Base-by-base conservation (phyloP, 139 green algal genomes). In the Picochlorum sp. region DNA sequence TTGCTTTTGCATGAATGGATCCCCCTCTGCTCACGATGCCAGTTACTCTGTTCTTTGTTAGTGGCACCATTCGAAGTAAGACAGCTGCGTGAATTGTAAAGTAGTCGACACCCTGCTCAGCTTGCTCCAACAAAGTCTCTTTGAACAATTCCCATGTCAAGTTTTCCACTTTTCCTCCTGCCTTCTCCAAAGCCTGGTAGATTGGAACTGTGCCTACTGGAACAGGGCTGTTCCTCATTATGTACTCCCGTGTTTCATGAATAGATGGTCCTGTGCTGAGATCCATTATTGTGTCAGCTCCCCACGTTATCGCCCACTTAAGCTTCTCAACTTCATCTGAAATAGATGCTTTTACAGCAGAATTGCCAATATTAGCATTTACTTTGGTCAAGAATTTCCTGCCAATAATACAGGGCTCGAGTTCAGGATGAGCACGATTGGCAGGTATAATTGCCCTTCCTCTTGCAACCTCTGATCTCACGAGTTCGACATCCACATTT, bases 251-350 rank as follows among this genome's bases (percentile, higher is more conserved):
- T 2, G 90, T 97, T 67, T 94, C 85, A 36, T 94, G 83, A 63
- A 97, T 97, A 80, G 96, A 86, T 40, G 63, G 50, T 16, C 89
- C 89, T 4, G 90, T 97, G 28, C 78, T 90, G 9, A 97, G 76
- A 66, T 97, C 90, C 90, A 97, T 97, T 26, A 90, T 56, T 3
- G 90, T 97, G 75, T 97, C 90, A 6, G 90, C 90, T 18, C 91
- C 87, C 90, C 90, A 97, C 28, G 95, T 88, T 22, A 82, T 89
- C 3, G 79, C 72, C 89, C 89, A 96, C 67, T 95, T 82, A 50
- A 96, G 78, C 78, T 96, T 96, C 78, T 96, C 87, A 18, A 96
- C 88, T 73, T 96, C 88, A 80, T 98, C 91, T 75, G 96, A 89
- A 54, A 97, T 97, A 65, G 77, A 90, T 64, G 64, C 84, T 39